Evolutionary conservation across 495 filamentous ascomycete genomes (phyloP), one percentile per base, ranked within the genome.

Genomic region (Neurospora hispaniola): DNA sequence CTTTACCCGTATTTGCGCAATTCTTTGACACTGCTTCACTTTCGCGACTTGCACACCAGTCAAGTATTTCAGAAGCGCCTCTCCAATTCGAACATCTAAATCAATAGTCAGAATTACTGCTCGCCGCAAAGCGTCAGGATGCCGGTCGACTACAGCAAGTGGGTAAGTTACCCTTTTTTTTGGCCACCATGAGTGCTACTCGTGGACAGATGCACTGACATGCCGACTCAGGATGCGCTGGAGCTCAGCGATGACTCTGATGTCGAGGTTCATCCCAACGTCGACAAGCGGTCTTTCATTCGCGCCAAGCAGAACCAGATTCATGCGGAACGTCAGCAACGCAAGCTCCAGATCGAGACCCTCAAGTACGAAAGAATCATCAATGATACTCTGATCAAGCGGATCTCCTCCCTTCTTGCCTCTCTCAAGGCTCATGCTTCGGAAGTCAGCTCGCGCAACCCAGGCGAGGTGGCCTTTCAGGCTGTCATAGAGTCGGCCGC

Each of bases 211-310:
- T 66, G 27, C 6, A 66, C 54, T 66, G 54, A 66, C 54, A 35
- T 35, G 8, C 12, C 48, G 59, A 43, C 20, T 40, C 69, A 91
- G 93, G 94, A 97, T 79, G 88, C 90, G 62, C 86, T 99, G 77
- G 96, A 99, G 88, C 89, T 99, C 77, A 96, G 93, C 75, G 96
- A 99, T 81, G 96, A 99, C 81, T 97, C 94, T 59, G 96, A 99
- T 80, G 92, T 99, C 78, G 96, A 99, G 83, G 95, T 98, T 39
- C 96, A 99, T 81, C 96, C 96, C 72, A 99, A 99, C 83, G 96
- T 99, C 81, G 96, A 99, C 84, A 99, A 99, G 79, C 90, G 91
- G 3, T 98, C 96, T 71, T 99, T 99, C 84, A 99, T 99, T 80
- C 93, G 96, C 71, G 96, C 96, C 72, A 99, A 98, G 84, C 96